phyloP scores from a whole-genome alignment of 106 monocot species.

The Posidonia australis region DNA sequence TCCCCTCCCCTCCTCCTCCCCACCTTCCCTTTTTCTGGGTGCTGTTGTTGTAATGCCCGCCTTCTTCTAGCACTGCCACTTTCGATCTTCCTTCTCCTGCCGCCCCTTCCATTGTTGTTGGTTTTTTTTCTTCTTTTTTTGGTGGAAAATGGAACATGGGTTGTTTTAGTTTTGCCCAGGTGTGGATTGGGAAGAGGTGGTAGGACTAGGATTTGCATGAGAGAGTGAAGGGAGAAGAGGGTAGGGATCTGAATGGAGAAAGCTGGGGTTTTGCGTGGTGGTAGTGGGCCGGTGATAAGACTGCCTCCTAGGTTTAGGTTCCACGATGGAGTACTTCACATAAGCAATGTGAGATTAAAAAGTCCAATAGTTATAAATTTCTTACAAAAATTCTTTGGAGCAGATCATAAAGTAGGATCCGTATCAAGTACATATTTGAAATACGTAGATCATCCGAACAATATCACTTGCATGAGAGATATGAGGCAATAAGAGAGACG shows the following conservation, averaged over 20 bases:
- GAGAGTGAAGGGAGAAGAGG: neutral
- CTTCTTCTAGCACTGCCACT: neutral
- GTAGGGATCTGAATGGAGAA: slow-evolving; percentile 19
- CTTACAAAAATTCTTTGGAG: too few species aligned
- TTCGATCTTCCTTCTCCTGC: too few species aligned
- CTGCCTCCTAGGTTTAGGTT: slow-evolving; percentile 84
- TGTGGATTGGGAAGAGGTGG: neutral
- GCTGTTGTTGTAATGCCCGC: neutral
- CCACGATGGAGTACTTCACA: too few species aligned
- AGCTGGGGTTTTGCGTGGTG: slow-evolving; percentile 8
- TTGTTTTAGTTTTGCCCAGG: neutral
- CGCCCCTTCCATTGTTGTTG: too few species aligned
- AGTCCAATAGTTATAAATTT: too few species aligned
- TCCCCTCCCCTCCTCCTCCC: neutral
- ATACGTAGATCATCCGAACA: too few species aligned
- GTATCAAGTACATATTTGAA: too few species aligned
- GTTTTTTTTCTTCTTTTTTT: too few species aligned
- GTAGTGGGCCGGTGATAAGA: slow-evolving; percentile 12
- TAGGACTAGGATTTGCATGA: neutral
- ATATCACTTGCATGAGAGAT: too few species aligned
- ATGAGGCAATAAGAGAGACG: too few species aligned
- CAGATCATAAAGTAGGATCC: too few species aligned
- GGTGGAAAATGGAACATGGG: slow-evolving; percentile 5
- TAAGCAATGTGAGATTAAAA: too few species aligned
- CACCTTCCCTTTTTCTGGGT: neutral